Percentiles rank a stretch among this genome's conserved stretches.
These are phyloP conservation scores for Boletus barrowsii DNA, from an alignment of 768 basidiomycete genomes.

Conservation along the genomic window DNA sequence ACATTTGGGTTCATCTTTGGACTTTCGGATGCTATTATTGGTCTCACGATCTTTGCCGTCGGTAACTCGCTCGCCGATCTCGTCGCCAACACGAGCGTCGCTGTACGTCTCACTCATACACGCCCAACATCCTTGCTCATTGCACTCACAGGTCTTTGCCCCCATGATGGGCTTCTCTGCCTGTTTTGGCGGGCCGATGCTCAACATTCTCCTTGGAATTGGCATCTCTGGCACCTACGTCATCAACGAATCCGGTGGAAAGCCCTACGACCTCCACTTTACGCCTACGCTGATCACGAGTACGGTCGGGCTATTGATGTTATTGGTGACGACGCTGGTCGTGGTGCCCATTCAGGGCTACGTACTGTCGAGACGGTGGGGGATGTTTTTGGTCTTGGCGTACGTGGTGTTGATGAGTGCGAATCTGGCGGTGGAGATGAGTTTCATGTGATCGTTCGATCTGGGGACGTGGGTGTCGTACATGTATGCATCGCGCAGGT, in stretches of 20 bases:
- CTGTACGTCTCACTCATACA: slow-evolving; percentile 45
- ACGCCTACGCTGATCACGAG: slow-evolving; percentile 84
- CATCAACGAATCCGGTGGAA: slow-evolving; percentile 51
- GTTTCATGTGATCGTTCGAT: slow-evolving; percentile 5
- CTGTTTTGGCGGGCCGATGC: slow-evolving; percentile 91
- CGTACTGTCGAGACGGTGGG: slow-evolving; percentile 78
- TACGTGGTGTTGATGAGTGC: slow-evolving; percentile 76
- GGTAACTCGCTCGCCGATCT: slow-evolving; percentile 96
- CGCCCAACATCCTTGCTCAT: neutral
- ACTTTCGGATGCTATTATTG: slow-evolving; percentile 95
- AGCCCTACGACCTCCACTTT: slow-evolving; percentile 74
- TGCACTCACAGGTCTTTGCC: slow-evolving; percentile 60
- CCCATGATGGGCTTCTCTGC: slow-evolving; percentile 95
- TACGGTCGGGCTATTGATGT: slow-evolving; percentile 69
- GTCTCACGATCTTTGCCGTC: slow-evolving; percentile 93
- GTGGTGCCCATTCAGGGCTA: slow-evolving; percentile 86
- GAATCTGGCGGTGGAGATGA: slow-evolving; percentile 77
- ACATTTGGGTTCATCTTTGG: slow-evolving; percentile 93
- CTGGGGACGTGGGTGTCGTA: too few species aligned
- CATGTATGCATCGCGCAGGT: too few species aligned
- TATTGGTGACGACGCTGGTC: slow-evolving; percentile 74
- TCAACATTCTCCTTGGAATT: slow-evolving; percentile 87
- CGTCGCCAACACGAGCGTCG: slow-evolving; percentile 95
- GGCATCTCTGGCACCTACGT: slow-evolving; percentile 90
- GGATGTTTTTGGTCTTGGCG: slow-evolving; percentile 67